Percentiles rank a stretch among this genome's conserved stretches.
Evolutionary conservation across 768 basidiomycete species (phyloP).

Genomic region (Multifurca ochricompacta): DNA sequence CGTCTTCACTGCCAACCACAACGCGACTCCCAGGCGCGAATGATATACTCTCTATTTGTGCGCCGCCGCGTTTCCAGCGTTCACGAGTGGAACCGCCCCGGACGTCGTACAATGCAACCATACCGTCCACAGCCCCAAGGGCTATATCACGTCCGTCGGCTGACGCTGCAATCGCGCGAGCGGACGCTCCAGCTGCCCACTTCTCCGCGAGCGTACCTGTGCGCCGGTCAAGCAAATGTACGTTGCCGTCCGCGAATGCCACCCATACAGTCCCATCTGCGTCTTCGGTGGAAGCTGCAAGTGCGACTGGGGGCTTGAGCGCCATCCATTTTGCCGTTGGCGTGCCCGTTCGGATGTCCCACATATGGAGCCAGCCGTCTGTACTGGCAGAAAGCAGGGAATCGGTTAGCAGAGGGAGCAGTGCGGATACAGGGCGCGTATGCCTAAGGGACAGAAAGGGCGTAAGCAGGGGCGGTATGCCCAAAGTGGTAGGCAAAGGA

Average conservation of each 20-base stretch:
- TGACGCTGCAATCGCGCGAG: conserved; percentile 12
- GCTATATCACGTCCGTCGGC: conserved; percentile 8
- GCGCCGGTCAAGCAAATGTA: conserved; percentile 13
- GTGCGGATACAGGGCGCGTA: conserved; percentile 10
- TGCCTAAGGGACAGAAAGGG: conserved; percentile 14
- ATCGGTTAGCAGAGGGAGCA: conserved; percentile 4
- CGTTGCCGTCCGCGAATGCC: conserved; percentile 13
- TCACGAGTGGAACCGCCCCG: not conserved
- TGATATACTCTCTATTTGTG: conserved; percentile 7
- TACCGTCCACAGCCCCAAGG: conserved; percentile 12
- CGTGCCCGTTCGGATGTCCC: conserved; percentile 14
- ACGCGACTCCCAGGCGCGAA: conserved; percentile 4
- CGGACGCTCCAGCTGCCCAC: conserved; percentile 2
- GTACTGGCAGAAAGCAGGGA: conserved; percentile 13
- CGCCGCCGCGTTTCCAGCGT: conserved; percentile 16
- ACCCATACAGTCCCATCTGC: not conserved
- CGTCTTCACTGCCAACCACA: conserved; percentile 20
- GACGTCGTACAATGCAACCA: conserved; percentile 11
- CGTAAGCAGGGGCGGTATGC: not conserved
- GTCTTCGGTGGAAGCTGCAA: not conserved
- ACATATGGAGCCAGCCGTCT: conserved; percentile 19
- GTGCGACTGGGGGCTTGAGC: conserved; percentile 4
- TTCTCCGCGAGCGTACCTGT: not conserved
- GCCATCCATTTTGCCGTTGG: conserved; percentile 8
- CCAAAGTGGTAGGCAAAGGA: conserved; percentile 1